phyloP scores from a whole-genome alignment of 345 rosid genomes.

The Isatis tinctoria region DNA sequence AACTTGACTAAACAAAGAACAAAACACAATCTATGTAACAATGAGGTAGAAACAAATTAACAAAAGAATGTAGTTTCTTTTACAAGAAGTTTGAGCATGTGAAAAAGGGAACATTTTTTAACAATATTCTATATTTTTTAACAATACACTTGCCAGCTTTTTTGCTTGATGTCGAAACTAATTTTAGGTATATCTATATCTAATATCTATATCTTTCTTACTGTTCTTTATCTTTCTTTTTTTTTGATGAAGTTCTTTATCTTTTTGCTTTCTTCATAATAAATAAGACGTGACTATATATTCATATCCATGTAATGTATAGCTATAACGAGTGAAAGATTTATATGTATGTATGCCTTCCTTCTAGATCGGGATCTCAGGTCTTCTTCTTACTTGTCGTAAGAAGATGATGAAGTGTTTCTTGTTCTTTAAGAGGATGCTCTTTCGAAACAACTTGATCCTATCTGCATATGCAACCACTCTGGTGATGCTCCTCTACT shows the following conservation, averaged over 20 bases:
- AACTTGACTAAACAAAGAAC: too few relatives aligned
- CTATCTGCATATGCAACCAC: slow-evolving; percentile 92
- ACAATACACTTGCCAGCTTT: not conserved
- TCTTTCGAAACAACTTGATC: slow-evolving; percentile 61
- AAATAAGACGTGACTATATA: slow-evolving; percentile 16
- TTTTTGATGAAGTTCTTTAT: too few relatives aligned
- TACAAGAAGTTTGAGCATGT: not conserved
- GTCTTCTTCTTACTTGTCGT: too few relatives aligned
- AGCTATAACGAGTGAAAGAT: slow-evolving; percentile 6
- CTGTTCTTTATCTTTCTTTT: too few relatives aligned
- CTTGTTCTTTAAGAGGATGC: slow-evolving; percentile 25
- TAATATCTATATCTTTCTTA: not conserved
- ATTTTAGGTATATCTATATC: not conserved
- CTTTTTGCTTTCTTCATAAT: not conserved
- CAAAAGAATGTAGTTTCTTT: not conserved
- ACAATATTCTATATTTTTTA: not conserved
- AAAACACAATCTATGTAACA: not conserved
- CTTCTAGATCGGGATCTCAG: not conserved
- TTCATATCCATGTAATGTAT: slow-evolving; percentile 19
- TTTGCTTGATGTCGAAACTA: not conserved
- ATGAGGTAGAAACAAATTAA: not conserved
- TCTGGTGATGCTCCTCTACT: slow-evolving; percentile 66
- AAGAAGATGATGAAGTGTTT: slow-evolving; percentile 9
- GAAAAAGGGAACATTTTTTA: not conserved
- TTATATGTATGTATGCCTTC: slow-evolving; percentile 11